These are phyloP conservation scores for Aspergillus sp. DNA, from an alignment of 2,329 filamentous ascomycete genomes.

Conservation along the genomic window DNA sequence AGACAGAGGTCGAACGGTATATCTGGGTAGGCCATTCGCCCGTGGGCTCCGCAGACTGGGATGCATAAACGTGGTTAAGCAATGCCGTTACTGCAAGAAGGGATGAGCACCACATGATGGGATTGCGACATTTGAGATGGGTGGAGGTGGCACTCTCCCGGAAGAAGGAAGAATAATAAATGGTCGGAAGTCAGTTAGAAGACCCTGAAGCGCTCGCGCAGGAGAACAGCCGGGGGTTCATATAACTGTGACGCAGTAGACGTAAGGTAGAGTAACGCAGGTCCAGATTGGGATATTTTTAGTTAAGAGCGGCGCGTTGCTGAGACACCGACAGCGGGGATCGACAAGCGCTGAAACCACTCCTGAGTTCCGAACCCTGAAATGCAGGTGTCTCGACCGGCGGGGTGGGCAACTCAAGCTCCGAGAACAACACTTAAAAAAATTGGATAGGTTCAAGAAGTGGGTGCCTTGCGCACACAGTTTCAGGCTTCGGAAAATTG, in stretches of 20 bases:
- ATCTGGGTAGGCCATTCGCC: constrained; percentile 27
- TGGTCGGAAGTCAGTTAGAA: too few relatives aligned
- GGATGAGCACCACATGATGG: neutral
- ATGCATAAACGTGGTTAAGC: constrained; percentile 9
- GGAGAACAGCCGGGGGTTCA: neutral
- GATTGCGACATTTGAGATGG: neutral
- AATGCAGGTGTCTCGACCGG: too few relatives aligned
- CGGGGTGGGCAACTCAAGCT: too few relatives aligned
- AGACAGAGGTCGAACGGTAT: constrained; percentile 23
- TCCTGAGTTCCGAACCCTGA: neutral
- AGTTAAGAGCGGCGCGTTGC: neutral
- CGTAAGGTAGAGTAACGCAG: neutral
- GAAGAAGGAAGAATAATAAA: neutral
- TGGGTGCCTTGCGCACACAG: neutral
- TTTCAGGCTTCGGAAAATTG: neutral
- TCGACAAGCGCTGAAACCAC: neutral
- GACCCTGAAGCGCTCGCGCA: neutral
- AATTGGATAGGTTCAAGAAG: too few relatives aligned
- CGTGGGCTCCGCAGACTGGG: constrained; percentile 13
- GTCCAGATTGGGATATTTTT: neutral
- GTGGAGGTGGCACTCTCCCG: neutral
- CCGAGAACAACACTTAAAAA: too few relatives aligned
- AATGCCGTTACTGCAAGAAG: constrained; percentile 2
- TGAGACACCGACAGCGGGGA: neutral
- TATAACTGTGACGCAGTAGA: neutral